phyloP scores from a whole-genome alignment of 129 eudicot species.

The Solidago caesia region DNA sequence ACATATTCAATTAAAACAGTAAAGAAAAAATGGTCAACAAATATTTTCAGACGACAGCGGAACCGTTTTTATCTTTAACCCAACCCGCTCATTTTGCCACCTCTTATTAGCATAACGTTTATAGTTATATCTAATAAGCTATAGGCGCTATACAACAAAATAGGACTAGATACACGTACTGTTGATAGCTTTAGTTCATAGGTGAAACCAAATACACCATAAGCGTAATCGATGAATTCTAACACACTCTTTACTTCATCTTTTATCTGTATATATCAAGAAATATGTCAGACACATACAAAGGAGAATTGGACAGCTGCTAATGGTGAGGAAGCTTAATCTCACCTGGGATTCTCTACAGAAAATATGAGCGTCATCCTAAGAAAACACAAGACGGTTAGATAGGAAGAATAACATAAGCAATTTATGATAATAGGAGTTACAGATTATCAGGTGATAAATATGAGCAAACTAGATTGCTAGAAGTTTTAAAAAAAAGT shows the following conservation, averaged over 20 bases:
- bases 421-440: neutral
- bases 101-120: neutral
- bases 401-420: conserved; percentile 9
- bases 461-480: too few relatives aligned
- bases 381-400: conserved; percentile 18
- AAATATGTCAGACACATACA: conserved; percentile 10
- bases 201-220: conserved; percentile 81
- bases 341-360: conserved; percentile 94
- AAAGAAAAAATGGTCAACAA: neutral
- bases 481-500: neutral
- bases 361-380: conserved; percentile 99
- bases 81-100: too few relatives aligned
- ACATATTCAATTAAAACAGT: too few relatives aligned
- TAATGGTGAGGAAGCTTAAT: conserved; percentile 17
- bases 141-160: neutral
- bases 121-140: neutral
- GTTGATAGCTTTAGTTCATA: conserved; percentile 93
- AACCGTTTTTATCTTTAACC: too few relatives aligned
- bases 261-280: conserved; percentile 62
- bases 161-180: conserved; percentile 39
- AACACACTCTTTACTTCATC: conserved; percentile 84
- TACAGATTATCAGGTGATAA: too few relatives aligned
- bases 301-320: neutral
- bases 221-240: conserved; percentile 65
- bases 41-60: neutral